phyloP scores from a whole-genome alignment of 257 asterid genomes.

The Ballota nigra region DNA sequence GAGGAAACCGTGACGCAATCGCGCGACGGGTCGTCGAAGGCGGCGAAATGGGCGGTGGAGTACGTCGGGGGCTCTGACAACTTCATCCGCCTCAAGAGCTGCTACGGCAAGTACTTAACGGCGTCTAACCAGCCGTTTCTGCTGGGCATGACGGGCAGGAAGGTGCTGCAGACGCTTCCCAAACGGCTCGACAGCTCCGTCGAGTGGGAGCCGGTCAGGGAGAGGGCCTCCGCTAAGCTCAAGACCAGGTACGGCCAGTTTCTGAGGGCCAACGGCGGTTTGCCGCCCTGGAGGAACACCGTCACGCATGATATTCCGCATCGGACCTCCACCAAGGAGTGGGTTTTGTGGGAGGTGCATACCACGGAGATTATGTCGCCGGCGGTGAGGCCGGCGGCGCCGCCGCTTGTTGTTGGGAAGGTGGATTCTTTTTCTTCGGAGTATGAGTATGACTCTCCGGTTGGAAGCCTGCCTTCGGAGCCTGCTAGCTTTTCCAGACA shows the following conservation, averaged over 20 bases:
- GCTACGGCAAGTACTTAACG: conserved; percentile 51
- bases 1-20: conserved; percentile 55
- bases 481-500: conserved; percentile 61
- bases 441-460: conserved; percentile 38
- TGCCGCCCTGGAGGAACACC: conserved; percentile 90
- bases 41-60: conserved; percentile 55
- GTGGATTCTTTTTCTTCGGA: conserved; percentile 41
- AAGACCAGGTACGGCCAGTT: conserved; percentile 75
- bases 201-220: conserved; percentile 80
- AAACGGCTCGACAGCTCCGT: conserved; percentile 63
- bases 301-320: conserved; percentile 80
- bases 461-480: conserved; percentile 31
- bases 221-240: conserved; percentile 52
- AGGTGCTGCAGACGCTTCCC: conserved; percentile 58
- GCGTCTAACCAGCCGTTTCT: conserved; percentile 60
- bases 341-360: conserved; percentile 77
- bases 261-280: conserved; percentile 76
- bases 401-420: conserved; percentile 29
- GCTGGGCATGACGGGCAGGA: conserved; percentile 75
- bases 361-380: conserved; percentile 61
- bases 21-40: conserved; percentile 42
- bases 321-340: conserved; percentile 62
- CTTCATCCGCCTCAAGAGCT: conserved; percentile 50
- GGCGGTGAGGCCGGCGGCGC: conserved; percentile 22
- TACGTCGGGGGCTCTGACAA: conserved; percentile 28